phyloP scores from a whole-genome alignment of 2,329 filamentous ascomycete genomes.

The Aureobasidium zeae region DNA sequence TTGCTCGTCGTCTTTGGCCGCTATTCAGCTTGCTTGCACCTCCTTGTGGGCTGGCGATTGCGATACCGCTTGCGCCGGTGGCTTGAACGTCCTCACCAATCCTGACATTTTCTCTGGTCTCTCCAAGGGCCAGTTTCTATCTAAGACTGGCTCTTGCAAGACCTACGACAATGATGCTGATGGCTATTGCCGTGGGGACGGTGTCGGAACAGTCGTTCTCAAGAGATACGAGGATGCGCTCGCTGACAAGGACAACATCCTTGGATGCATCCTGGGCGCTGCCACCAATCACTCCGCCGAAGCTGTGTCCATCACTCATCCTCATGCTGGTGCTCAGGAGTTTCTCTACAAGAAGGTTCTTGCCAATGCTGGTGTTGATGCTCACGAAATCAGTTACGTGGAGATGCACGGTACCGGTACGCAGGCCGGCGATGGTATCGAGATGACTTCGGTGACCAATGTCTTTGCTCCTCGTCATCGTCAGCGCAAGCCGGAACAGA shows the following conservation, averaged over 20 bases:
- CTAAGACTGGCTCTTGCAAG: constrained; percentile 66
- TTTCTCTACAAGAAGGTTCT: constrained; percentile 61
- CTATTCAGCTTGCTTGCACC: constrained; percentile 62
- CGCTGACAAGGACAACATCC: constrained; percentile 59
- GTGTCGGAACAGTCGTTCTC: constrained; percentile 62
- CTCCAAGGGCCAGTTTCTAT: constrained; percentile 68
- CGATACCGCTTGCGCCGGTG: constrained; percentile 72
- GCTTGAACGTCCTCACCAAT: constrained; percentile 69
- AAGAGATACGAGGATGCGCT: constrained; percentile 73
- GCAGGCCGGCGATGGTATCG: constrained; percentile 71
- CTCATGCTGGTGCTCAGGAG: constrained; percentile 68
- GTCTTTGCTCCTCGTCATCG: constrained; percentile 49
- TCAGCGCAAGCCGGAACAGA: constrained; percentile 41
- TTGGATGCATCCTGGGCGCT: constrained; percentile 66
- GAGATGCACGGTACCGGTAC: constrained; percentile 89
- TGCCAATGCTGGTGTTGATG: constrained; percentile 63
- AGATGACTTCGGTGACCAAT: constrained; percentile 67
- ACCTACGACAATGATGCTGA: constrained; percentile 74
- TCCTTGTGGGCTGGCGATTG: constrained; percentile 67
- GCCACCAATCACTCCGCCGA: constrained; percentile 76
- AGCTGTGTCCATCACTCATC: constrained; percentile 74
- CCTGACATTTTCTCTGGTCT: constrained; percentile 71
- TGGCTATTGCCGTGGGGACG: constrained; percentile 74
- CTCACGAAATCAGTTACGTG: constrained; percentile 69
- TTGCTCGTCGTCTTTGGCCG: constrained; percentile 64